Evolutionary conservation across 176 grass and related monocot species (phyloP).

Genomic region (Rhipidocladum racemiflorum): DNA sequence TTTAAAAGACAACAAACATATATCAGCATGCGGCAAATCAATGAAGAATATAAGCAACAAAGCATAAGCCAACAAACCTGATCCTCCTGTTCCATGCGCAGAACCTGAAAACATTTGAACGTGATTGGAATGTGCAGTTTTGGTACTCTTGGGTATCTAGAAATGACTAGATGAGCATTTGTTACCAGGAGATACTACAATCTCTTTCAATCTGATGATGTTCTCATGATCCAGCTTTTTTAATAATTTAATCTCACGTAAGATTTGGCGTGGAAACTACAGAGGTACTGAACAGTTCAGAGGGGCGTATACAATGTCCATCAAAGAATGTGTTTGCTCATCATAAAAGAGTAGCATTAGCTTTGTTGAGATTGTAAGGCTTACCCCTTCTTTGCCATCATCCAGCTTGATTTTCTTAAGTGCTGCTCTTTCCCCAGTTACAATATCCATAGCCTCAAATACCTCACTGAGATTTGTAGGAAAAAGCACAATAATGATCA

Average conservation of each 20-base stretch:
- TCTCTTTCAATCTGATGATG: slow-evolving; percentile 79
- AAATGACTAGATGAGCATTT: slow-evolving; percentile 36
- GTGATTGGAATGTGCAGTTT: background rate
- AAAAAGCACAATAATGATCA: background rate
- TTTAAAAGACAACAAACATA: slow-evolving; percentile 1
- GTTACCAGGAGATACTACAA: slow-evolving; percentile 77
- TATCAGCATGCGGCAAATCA: background rate
- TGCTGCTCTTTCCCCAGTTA: slow-evolving; percentile 74
- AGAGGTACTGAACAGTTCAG: slow-evolving; percentile 34
- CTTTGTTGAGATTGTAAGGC: slow-evolving; percentile 24
- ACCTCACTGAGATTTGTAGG: slow-evolving; percentile 50
- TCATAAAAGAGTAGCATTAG: slow-evolving; percentile 8
- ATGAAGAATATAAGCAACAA: slow-evolving; percentile 20
- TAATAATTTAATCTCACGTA: slow-evolving; percentile 79
- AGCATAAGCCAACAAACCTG: slow-evolving; percentile 37
- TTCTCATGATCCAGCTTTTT: slow-evolving; percentile 84
- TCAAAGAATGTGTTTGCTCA: slow-evolving; percentile 7
- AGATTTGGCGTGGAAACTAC: slow-evolving; percentile 74
- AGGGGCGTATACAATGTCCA: background rate
- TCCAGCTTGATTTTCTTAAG: slow-evolving; percentile 84
- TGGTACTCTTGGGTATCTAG: background rate
- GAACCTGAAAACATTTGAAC: slow-evolving; percentile 37
- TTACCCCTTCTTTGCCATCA: slow-evolving; percentile 82
- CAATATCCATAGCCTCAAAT: slow-evolving; percentile 67
- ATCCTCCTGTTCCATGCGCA: slow-evolving; percentile 38